Evolutionary conservation across 108 stramenopile genomes (phyloP), one percentile per base, ranked within the genome.

Genomic region (Stephanodiscus minutulus): DNA sequence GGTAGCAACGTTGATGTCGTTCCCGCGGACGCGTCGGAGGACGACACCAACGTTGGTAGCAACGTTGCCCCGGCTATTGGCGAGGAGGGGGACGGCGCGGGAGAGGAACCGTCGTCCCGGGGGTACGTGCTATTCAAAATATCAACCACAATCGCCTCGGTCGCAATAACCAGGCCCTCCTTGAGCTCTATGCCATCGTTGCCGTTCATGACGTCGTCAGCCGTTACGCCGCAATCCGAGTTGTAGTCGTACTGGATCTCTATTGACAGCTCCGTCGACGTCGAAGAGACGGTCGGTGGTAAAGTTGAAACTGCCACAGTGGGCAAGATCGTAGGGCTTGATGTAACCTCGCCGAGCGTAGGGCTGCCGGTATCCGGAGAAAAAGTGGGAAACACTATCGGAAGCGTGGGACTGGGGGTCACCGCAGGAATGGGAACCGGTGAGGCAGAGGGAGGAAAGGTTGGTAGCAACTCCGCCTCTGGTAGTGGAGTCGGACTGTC

Each of bases 211-310:
- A 79, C 77, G 44, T 79, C 77, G 17, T 33, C 47, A n/a, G 70
- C 65, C 37, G 70, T 79, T 10, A 79, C 43, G 27, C 77, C 77
- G 48, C 77, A 79, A 63, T 79, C 64, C 13, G 77, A 79, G 18
- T 70, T 48, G 27, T 52, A 52, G 9, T 52, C 62, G 33, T 63
- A 72, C 24, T 39, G 36, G 20, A 72, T 47, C 24, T n/a, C 25
- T 10, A 70, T 18, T 46, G 7, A 3, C n/a, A 43, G 36, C 8
- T 27, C 52, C 22, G 52, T 53, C 12, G 52, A 27, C 18, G 37
- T 63, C 18, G 5, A 22, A 36, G 41, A n/a, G 20, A 22, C 18
- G 21, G 21, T 20, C 4, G 43, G 61, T n/a, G 22, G 7, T 44
- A 6, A 20, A 0, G 37, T 36, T 44, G 22, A 18, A 22, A 37